These are phyloP conservation scores for Neostapfia colusana DNA, from an alignment of 176 grass and related monocot species.

Conservation along the genomic window DNA sequence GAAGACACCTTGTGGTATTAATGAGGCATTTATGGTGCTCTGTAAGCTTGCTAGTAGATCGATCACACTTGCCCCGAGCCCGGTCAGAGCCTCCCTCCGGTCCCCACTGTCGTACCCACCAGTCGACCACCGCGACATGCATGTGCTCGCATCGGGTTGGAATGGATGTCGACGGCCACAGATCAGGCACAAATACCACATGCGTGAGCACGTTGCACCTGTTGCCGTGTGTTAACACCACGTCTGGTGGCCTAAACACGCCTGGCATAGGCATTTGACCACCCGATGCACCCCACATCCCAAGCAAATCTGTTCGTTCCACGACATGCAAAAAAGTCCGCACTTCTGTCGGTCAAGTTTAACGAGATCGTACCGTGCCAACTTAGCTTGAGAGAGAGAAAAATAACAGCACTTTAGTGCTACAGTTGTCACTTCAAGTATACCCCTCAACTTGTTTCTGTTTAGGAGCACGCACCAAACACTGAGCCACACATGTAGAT, in stretches of 20 bases:
- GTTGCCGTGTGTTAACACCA: neutral
- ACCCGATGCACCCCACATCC: neutral
- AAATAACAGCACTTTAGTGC: too few species aligned
- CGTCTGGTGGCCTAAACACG: neutral
- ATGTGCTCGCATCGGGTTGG: neutral
- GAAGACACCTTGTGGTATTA: constrained; percentile 53
- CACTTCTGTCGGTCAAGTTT: too few species aligned
- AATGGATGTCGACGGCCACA: neutral
- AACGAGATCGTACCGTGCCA: too few species aligned
- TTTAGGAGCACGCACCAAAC: too few species aligned
- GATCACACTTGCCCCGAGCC: constrained; percentile 47
- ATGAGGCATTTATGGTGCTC: constrained; percentile 66
- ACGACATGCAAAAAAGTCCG: neutral
- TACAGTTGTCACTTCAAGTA: too few species aligned
- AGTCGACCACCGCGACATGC: neutral
- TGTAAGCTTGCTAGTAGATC: constrained; percentile 61
- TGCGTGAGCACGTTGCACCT: neutral
- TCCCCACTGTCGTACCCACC: neutral
- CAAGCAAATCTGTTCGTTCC: neutral
- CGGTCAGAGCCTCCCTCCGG: neutral
- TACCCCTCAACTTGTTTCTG: too few species aligned
- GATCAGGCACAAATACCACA: neutral
- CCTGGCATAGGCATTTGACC: neutral
- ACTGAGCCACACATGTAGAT: too few species aligned
- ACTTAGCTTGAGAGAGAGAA: too few species aligned